A percentile compares a stretch with the other conserved stretches of the same genome.
phyloP scores from a whole-genome alignment of 2,329 filamentous ascomycete species.

The Sphaerulina musiva region DNA sequence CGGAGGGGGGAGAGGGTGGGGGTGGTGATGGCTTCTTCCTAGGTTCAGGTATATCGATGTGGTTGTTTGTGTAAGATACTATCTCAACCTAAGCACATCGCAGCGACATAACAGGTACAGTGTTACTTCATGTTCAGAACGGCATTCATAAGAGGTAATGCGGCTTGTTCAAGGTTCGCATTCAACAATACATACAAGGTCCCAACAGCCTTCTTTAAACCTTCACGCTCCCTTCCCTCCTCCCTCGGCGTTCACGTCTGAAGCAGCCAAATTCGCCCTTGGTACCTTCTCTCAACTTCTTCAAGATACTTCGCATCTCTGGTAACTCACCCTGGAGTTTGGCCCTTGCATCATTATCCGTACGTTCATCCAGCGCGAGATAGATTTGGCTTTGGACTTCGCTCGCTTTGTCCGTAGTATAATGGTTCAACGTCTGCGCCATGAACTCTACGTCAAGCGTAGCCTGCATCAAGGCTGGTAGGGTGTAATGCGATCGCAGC shows the following conservation, averaged over 20 bases:
- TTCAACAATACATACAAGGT: too few relatives aligned
- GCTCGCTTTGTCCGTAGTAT: constrained; percentile 74
- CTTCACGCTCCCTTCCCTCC: neutral
- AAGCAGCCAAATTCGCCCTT: constrained; percentile 64
- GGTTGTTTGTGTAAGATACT: too few relatives aligned
- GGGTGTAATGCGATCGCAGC: constrained; percentile 56
- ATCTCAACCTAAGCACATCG: too few relatives aligned
- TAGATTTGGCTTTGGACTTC: constrained; percentile 87
- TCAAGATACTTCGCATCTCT: constrained; percentile 80
- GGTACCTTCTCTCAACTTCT: constrained; percentile 72
- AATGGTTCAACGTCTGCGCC: constrained; percentile 83
- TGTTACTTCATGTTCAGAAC: too few relatives aligned
- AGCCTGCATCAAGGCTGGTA: constrained; percentile 87
- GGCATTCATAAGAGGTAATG: too few relatives aligned
- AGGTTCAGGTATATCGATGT: too few relatives aligned
- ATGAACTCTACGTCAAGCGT: constrained; percentile 97
- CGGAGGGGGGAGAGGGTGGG: too few relatives aligned
- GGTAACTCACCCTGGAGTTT: constrained; percentile 79
- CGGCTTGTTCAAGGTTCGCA: too few relatives aligned
- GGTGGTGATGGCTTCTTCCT: too few relatives aligned
- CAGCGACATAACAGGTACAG: too few relatives aligned
- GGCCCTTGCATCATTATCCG: constrained; percentile 76
- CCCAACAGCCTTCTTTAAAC: too few relatives aligned
- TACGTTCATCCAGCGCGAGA: constrained; percentile 79
- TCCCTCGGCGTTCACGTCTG: constrained; percentile 16